Base-by-base conservation (phyloP, 306 rosid genomes). In the Rosa multiflora region DNA sequence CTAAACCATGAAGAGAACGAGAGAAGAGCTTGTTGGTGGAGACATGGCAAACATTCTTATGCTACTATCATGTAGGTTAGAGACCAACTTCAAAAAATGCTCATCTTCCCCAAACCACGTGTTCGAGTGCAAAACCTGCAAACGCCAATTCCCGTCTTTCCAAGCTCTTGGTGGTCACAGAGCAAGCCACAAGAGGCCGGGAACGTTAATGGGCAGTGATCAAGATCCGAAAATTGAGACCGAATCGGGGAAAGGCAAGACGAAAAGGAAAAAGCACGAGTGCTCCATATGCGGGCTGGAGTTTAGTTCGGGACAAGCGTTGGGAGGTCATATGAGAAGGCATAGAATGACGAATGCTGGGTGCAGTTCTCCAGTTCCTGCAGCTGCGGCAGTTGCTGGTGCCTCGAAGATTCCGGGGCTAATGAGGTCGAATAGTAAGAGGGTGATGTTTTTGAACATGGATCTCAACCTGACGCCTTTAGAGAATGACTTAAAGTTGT, bases 151-250 rank as follows among this genome's bases (percentile, higher is more conserved):
- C 86, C 46, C 88, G 3, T 93, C 94, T 11, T 93, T 93, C 70
- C 96, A 93, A 77, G 96, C 97, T 0, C 90, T 91, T 0, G 97
- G 97, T 21, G 96, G 97, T 5, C 96, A 93, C 91, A 84, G 96
- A 10, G 94, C 94, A 10, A 91, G 97, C 81, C 97, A 93, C 87
- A 89, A 89, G 69, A 82, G 73, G 75, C 75, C 81, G 0, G 87
- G 82, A 12, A 61, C 82, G 4, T 42, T 48, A 9, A 69, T 7
- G 8, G 56, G 6, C 5, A 44, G 17, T 23, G 55, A 59, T 75
- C 63, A 71, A 37, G 85, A 69, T 7, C 76, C 59, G 0, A 63
- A 77, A 62, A 78, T 61, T 17, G 32, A 76, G 17, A 74, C 76
- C 4, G 76, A 89, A n/a, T 12, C 7, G 7, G 67, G 69, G 15